A percentile compares a stretch with the other conserved stretches of the same genome.
phyloP scores from a whole-genome alignment of 1,284 basidiomycete genomes.

The Dichomitus squalens region DNA sequence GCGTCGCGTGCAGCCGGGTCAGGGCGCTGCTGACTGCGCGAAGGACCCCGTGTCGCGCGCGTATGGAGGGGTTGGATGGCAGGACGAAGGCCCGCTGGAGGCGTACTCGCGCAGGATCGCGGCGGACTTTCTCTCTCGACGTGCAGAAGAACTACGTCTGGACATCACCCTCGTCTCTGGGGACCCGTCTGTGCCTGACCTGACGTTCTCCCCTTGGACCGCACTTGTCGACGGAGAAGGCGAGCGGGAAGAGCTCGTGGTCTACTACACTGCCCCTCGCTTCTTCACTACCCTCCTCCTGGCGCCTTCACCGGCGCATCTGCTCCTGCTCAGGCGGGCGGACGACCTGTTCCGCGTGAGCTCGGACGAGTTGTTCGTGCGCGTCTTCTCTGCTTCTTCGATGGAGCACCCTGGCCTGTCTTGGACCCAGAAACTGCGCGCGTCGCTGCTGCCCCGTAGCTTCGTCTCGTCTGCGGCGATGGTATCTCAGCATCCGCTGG shows the following conservation, averaged over 20 bases:
- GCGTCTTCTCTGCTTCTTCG: constrained; percentile 3
- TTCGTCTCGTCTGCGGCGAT: constrained; percentile 11
- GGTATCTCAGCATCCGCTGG: constrained; percentile 21
- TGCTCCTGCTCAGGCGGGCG: constrained; percentile 17
- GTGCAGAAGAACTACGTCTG: constrained; percentile 38
- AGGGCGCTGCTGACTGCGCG: constrained; percentile 13
- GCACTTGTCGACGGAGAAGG: constrained; percentile 3
- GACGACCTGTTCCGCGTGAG: constrained; percentile 24
- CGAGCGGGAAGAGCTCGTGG: constrained; percentile 32
- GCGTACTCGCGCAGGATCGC: constrained; percentile 40
- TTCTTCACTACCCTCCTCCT: constrained; percentile 57
- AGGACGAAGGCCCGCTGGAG: constrained; percentile 44
- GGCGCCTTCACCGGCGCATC: constrained; percentile 35
- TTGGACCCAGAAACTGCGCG: constrained; percentile 20
- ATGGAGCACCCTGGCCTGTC: neutral
- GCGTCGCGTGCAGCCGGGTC: constrained; percentile 3
- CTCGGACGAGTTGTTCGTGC: constrained; percentile 15
- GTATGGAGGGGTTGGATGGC: constrained; percentile 50
- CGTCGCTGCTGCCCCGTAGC: constrained; percentile 12
- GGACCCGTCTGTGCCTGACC: constrained; percentile 34
- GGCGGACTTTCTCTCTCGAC: constrained; percentile 36
- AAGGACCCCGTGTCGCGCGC: neutral
- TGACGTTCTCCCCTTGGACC: constrained; percentile 23
- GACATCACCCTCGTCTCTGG: constrained; percentile 43
- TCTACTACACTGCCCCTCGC: constrained; percentile 54